phyloP scores from a whole-genome alignment of 345 rosid species.

The Lepidium aucheri region DNA sequence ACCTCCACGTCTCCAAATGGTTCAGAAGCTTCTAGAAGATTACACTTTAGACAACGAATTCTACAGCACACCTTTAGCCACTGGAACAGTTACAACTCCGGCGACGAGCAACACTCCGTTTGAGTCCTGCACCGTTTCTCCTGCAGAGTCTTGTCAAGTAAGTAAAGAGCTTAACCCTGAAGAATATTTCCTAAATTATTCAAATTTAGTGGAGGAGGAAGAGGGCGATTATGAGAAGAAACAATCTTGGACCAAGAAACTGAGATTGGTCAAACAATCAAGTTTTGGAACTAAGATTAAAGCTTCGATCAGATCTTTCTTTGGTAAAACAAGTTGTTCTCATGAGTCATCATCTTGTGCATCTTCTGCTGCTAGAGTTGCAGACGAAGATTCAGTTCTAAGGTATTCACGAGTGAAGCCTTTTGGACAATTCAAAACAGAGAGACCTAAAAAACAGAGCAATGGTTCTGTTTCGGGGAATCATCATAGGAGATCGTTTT shows the following conservation, averaged over 20 bases:
- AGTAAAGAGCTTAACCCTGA: constrained; percentile 67
- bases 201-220: constrained; percentile 15
- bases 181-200: constrained; percentile 39
- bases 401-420: constrained; percentile 21
- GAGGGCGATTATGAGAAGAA: constrained; percentile 31
- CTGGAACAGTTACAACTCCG: constrained; percentile 47
- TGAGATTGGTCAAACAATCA: constrained; percentile 53
- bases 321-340: constrained; percentile 59
- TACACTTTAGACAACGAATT: constrained; percentile 47
- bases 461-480: constrained; percentile 22
- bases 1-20: constrained; percentile 68
- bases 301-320: constrained; percentile 70
- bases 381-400: constrained; percentile 36
- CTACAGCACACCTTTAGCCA: constrained; percentile 57
- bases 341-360: constrained; percentile 40
- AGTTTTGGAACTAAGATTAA: constrained; percentile 56
- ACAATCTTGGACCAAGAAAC: constrained; percentile 57
- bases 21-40: constrained; percentile 51
- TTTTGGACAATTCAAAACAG: constrained; percentile 44
- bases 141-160: constrained; percentile 59
- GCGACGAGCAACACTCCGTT: constrained; percentile 61
- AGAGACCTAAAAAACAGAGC: constrained; percentile 32
- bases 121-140: constrained; percentile 79
- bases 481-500: constrained; percentile 73
- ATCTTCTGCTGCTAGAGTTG: constrained; percentile 28